Evolutionary conservation across 805 yeast species (phyloP).

Genomic region (Yamadazyma sp.): DNA sequence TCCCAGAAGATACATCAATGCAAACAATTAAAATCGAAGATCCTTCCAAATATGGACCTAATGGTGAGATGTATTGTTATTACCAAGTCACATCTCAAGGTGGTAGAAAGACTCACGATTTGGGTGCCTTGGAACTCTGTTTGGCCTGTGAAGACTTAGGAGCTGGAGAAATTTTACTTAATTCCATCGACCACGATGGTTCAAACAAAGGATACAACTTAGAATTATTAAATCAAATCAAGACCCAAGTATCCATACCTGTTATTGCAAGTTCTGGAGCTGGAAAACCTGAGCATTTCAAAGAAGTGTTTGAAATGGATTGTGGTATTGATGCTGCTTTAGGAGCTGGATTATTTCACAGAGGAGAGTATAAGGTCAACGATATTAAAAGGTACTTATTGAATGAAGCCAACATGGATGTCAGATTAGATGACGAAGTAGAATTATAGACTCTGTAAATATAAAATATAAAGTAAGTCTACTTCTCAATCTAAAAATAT

Average conservation of each 20-base stretch:
- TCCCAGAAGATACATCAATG: conserved; percentile 60
- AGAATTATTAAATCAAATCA: conserved; percentile 78
- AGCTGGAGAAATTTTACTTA: conserved; percentile 91
- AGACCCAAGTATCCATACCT: conserved; percentile 75
- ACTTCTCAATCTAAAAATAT: too few species aligned
- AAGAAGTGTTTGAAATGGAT: conserved; percentile 70
- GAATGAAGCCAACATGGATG: conserved; percentile 56
- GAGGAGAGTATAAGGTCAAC: conserved; percentile 86
- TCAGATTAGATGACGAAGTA: conserved; percentile 54
- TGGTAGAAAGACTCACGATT: conserved; percentile 80
- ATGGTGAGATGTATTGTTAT: conserved; percentile 86
- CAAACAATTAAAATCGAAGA: conserved; percentile 57
- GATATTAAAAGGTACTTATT: conserved; percentile 73
- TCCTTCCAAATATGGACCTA: conserved; percentile 62
- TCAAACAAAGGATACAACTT: conserved; percentile 91
- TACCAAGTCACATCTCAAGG: conserved; percentile 96
- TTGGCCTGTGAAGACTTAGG: conserved; percentile 89
- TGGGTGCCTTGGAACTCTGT: conserved; percentile 90
- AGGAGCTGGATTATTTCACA: conserved; percentile 98
- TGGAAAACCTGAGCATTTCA: conserved; percentile 87
- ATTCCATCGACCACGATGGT: conserved; percentile 97
- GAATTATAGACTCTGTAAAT: conserved; percentile 1
- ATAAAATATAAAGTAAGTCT: too few species aligned
- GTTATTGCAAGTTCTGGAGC: conserved; percentile 99
- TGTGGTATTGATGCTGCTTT: conserved; percentile 93